These are phyloP conservation scores for Kuraishia molischiana DNA, from an alignment of 805 yeast genomes.

Conservation along the genomic window DNA sequence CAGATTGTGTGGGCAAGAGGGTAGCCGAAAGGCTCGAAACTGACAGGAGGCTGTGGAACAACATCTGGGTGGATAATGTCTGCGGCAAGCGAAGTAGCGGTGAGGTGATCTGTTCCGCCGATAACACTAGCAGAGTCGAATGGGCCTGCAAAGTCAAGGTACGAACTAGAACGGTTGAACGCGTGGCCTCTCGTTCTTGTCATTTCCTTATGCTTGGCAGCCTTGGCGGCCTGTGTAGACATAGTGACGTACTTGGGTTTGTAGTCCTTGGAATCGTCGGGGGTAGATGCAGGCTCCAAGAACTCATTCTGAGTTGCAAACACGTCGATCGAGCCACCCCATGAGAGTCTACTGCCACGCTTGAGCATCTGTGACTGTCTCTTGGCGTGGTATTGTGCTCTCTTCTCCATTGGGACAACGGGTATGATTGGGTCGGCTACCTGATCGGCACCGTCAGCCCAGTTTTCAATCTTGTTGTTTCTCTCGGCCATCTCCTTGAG, in stretches of 20 bases:
- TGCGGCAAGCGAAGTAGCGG: slow-evolving; percentile 34
- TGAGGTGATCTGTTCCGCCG: not conserved
- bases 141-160: not conserved
- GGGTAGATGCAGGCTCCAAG: slow-evolving; percentile 4
- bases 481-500: slow-evolving; percentile 53
- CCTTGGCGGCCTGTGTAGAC: slow-evolving; percentile 49
- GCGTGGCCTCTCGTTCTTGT: not conserved
- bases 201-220: not conserved
- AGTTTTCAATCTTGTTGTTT: slow-evolving; percentile 63
- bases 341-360: slow-evolving; percentile 24
- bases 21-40: slow-evolving; percentile 76
- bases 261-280: slow-evolving; percentile 26
- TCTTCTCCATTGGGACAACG: slow-evolving; percentile 37
- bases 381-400: slow-evolving; percentile 34
- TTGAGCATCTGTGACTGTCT: slow-evolving; percentile 30
- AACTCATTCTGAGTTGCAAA: slow-evolving; percentile 8
- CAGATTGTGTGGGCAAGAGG: slow-evolving; percentile 70
- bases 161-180: not conserved
- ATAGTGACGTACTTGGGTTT: slow-evolving; percentile 47
- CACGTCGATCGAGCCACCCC: slow-evolving; percentile 28
- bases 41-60: slow-evolving; percentile 86
- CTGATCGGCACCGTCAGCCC: slow-evolving; percentile 62
- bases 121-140: not conserved
- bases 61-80: slow-evolving; percentile 64
- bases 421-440: slow-evolving; percentile 34